Evolutionary conservation across 2,329 filamentous ascomycete species (phyloP).

Genomic region (Scytalidium sp.): DNA sequence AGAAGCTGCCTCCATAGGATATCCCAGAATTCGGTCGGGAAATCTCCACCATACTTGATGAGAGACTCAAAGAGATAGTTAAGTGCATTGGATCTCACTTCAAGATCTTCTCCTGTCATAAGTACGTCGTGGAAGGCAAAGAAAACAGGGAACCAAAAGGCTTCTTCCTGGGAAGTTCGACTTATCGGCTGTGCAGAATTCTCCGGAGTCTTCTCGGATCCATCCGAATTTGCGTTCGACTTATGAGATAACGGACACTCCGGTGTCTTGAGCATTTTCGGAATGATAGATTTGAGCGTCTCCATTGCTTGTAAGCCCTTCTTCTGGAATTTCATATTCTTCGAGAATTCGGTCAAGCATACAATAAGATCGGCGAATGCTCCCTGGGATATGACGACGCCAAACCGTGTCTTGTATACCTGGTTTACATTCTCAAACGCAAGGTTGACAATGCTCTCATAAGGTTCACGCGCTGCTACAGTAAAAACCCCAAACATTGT

Average conservation of each 20-base stretch:
- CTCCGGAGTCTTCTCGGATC: constrained; percentile 24
- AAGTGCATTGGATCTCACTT: constrained; percentile 85
- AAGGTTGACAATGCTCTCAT: constrained; percentile 93
- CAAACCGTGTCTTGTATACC: constrained; percentile 93
- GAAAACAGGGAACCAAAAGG: constrained; percentile 97
- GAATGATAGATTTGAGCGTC: constrained; percentile 87
- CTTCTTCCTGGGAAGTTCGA: constrained; percentile 89
- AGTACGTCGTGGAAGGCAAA: constrained; percentile 98
- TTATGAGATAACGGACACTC: constrained; percentile 86
- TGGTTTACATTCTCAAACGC: constrained; percentile 96
- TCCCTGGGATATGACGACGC: constrained; percentile 92
- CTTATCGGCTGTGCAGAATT: constrained; percentile 58
- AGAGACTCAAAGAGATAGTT: constrained; percentile 97
- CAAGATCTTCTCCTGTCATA: constrained; percentile 98
- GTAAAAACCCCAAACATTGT: constrained; percentile 99
- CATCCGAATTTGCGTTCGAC: constrained; percentile 35
- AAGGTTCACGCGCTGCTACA: constrained; percentile 86
- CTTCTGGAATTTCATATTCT: constrained; percentile 98
- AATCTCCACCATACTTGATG: constrained; percentile 84
- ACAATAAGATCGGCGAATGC: constrained; percentile 96
- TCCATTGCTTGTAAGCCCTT: constrained; percentile 97
- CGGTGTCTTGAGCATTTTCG: constrained; percentile 91
- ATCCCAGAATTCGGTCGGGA: constrained; percentile 95
- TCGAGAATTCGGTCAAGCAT: constrained; percentile 96
- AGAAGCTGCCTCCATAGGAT: constrained; percentile 95